Conservation (phyloP, 2,329 filamentous ascomycete genomes). For the Ceratocystis variospora region DNA sequence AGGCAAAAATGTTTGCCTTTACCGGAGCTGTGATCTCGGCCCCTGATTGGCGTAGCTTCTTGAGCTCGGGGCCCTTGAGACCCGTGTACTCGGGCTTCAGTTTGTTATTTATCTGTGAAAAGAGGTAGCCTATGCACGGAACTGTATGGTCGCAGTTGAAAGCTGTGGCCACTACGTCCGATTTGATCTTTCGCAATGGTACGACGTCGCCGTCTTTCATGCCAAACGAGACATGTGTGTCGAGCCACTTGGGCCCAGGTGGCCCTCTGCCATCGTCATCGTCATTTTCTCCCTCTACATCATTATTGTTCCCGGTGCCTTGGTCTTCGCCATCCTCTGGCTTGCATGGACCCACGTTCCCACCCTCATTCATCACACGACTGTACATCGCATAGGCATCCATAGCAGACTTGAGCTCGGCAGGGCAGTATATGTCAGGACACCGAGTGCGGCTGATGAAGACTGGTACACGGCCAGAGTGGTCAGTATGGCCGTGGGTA, state of each 20-base stretch:
- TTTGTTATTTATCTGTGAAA: conserved; percentile 29
- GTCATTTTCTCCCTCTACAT: conserved; percentile 16
- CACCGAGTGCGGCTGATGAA: conserved; percentile 33
- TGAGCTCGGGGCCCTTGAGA: conserved; percentile 28
- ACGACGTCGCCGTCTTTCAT: conserved; percentile 28
- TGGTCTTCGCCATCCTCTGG: conserved; percentile 15
- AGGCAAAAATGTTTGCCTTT: conserved; percentile 32
- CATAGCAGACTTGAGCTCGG: conserved; percentile 29
- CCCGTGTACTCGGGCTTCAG: conserved; percentile 29
- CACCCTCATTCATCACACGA: conserved; percentile 32
- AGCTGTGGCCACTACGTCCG: conserved; percentile 29
- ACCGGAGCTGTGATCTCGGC: conserved; percentile 30
- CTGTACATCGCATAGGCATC: conserved; percentile 31
- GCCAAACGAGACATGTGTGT: conserved; percentile 31
- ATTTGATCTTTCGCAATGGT: conserved; percentile 26
- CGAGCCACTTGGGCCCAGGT: conserved; percentile 22
- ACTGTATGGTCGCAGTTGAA: conserved; percentile 36
- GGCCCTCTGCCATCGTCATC: conserved; percentile 19
- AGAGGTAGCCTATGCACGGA: conserved; percentile 36
- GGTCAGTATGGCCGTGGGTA: conserved; percentile 37
- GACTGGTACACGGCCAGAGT: conserved; percentile 31
- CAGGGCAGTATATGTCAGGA: conserved; percentile 34
- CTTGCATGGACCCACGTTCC: conserved; percentile 24
- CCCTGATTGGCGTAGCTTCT: conserved; percentile 28
- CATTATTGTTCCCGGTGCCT: not conserved